Evolutionary conservation across 805 yeast genomes (phyloP).

Genomic region (Schwanniomyces sp.): DNA sequence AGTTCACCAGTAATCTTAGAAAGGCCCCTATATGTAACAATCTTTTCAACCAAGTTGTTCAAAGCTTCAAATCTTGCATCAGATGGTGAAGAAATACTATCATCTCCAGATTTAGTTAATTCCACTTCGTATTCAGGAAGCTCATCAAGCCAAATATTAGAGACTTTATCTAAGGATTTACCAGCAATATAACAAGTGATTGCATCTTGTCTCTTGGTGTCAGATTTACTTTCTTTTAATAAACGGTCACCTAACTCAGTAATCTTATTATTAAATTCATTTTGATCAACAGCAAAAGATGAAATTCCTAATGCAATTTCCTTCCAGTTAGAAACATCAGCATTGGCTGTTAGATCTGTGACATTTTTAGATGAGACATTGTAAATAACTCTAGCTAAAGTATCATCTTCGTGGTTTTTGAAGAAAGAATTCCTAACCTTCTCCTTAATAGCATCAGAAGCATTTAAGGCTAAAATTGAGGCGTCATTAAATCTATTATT

Average conservation of each 20-base stretch:
- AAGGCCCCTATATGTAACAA: conserved; percentile 68
- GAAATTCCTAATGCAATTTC: conserved; percentile 70
- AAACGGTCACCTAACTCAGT: conserved; percentile 78
- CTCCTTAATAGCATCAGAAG: conserved; percentile 56
- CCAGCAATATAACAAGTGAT: conserved; percentile 78
- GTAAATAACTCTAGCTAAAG: conserved; percentile 74
- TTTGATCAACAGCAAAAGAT: conserved; percentile 49
- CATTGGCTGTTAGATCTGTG: conserved; percentile 73
- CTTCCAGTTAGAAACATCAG: conserved; percentile 80
- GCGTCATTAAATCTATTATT: conserved; percentile 75
- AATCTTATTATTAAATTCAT: conserved; percentile 54
- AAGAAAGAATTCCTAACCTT: conserved; percentile 75
- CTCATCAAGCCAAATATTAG: conserved; percentile 83
- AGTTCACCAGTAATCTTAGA: conserved; percentile 34
- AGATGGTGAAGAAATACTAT: conserved; percentile 55
- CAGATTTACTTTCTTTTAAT: conserved; percentile 23
- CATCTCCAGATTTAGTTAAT: conserved; percentile 46
- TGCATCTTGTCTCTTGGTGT: conserved; percentile 67
- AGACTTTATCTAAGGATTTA: conserved; percentile 72
- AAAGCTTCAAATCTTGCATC: conserved; percentile 84
- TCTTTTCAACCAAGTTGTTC: conserved; percentile 79
- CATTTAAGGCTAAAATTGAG: conserved; percentile 72
- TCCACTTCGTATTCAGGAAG: conserved; percentile 40
- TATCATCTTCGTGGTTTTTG: conserved; percentile 49
- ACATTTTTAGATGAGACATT: conserved; percentile 55